Conservation (phyloP, 306 rosid species). For the Lablab purpureus region DNA sequence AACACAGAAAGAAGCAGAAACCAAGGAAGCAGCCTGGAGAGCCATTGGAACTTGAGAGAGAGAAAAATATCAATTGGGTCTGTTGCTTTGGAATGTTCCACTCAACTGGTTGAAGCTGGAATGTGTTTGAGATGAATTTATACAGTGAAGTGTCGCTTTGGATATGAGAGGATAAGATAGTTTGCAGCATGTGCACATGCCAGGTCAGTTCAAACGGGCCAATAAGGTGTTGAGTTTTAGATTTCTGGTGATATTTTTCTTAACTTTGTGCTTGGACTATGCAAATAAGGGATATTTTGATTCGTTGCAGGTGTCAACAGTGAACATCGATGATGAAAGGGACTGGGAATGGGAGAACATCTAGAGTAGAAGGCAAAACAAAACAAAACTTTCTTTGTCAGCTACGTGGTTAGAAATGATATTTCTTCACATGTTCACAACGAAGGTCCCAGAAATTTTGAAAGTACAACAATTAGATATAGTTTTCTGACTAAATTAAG, state of each 20-base stretch:
- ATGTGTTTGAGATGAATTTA: conserved; percentile 26
- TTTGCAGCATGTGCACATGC: conserved; percentile 38
- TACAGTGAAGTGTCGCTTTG: conserved; percentile 29
- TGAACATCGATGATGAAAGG: conserved; percentile 31
- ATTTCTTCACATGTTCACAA: conserved; percentile 3
- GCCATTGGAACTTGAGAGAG: conserved; percentile 35
- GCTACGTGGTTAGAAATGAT: conserved; percentile 6
- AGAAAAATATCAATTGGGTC: background rate
- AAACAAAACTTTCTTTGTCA: conserved; percentile 2
- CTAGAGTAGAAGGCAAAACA: background rate
- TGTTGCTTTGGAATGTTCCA: conserved; percentile 5
- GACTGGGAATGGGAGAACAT: conserved; percentile 40
- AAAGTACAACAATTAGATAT: background rate
- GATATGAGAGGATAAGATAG: conserved; percentile 50
- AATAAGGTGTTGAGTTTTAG: conserved; percentile 41
- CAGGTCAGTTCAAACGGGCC: conserved; percentile 34
- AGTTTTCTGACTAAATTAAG: background rate
- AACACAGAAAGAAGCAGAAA: conserved; percentile 43
- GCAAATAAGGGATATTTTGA: conserved; percentile 20
- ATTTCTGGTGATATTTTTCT: conserved; percentile 48
- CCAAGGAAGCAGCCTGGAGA: conserved; percentile 47
- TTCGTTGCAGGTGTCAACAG: background rate
- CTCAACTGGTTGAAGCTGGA: background rate
- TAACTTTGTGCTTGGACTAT: background rate
- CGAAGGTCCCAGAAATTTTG: background rate